Evolutionary conservation across 768 basidiomycete species (phyloP).

Genomic region (Galerina marginata): DNA sequence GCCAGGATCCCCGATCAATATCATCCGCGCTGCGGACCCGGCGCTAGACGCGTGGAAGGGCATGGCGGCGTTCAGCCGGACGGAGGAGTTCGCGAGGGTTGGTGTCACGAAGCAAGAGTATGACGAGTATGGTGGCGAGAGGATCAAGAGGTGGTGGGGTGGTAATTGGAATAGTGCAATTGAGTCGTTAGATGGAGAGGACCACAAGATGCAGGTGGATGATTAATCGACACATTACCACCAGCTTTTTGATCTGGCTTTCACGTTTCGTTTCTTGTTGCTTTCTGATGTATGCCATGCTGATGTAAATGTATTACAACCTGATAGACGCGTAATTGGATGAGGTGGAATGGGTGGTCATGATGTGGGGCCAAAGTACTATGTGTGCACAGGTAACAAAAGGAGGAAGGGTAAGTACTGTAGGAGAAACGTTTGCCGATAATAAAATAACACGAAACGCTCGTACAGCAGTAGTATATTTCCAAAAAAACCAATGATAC

Average conservation of each 20-base stretch:
- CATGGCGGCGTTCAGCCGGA: conserved; percentile 78
- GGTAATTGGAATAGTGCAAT: conserved; percentile 77
- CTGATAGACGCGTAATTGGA: conserved; percentile 14
- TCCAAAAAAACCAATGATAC: conserved; percentile 16
- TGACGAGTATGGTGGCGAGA: conserved; percentile 87
- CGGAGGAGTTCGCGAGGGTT: conserved; percentile 56
- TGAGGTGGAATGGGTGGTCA: conserved; percentile 13
- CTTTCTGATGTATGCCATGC: conserved; percentile 1
- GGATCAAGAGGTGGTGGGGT: conserved; percentile 90
- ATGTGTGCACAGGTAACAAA: conserved; percentile 7
- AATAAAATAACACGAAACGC: conserved; percentile 6
- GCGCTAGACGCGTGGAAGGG: conserved; percentile 87
- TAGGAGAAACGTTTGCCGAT: neutral
- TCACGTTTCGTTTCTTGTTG: neutral
- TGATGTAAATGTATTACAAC: conserved; percentile 24
- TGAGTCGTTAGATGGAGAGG: conserved; percentile 1
- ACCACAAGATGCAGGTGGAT: conserved; percentile 24
- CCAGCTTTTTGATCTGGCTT: neutral
- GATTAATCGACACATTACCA: neutral
- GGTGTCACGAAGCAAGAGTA: conserved; percentile 83
- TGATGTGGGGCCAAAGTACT: neutral
- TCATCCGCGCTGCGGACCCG: conserved; percentile 70
- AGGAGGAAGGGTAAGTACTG: conserved; percentile 14
- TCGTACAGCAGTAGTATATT: conserved; percentile 15
- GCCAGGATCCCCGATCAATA: conserved; percentile 74